Percentiles rank a stretch among this genome's conserved stretches.
phyloP scores from a whole-genome alignment of 257 asterid species.

The Solanum corneliomulleri region DNA sequence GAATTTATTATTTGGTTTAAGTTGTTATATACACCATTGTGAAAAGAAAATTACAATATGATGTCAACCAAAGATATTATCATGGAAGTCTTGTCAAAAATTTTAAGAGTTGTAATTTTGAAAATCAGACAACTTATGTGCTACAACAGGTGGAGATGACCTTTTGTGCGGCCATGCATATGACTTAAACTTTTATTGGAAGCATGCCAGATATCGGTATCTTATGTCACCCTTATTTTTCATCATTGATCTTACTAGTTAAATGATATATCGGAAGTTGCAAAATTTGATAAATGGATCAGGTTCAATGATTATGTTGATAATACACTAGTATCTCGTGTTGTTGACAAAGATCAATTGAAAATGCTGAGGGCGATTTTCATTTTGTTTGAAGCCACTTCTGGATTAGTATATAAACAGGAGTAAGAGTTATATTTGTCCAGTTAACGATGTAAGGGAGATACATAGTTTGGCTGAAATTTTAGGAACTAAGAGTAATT shows the following conservation, averaged over 20 bases:
- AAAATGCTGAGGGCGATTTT: background rate
- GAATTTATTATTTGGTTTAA: background rate
- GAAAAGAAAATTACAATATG: background rate
- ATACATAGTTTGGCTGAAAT: background rate
- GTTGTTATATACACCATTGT: background rate
- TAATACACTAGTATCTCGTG: background rate
- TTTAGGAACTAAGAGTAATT: background rate
- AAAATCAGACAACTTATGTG: background rate
- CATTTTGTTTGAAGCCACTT: background rate
- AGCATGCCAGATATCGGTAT: background rate
- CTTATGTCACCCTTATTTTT: background rate
- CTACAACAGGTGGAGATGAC: background rate
- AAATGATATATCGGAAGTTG: background rate
- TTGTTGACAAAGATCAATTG: background rate
- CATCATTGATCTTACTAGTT: background rate
- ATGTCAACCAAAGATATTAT: background rate
- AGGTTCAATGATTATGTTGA: background rate
- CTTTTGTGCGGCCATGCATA: background rate
- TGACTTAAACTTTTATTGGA: background rate
- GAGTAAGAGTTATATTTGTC: background rate
- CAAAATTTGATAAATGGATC: background rate
- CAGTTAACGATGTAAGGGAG: background rate
- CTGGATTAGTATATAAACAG: background rate
- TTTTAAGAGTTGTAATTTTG: background rate
- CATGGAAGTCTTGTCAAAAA: background rate